These are phyloP conservation scores for Isatis tinctoria DNA, from an alignment of 345 rosid species.

Conservation along the genomic window DNA sequence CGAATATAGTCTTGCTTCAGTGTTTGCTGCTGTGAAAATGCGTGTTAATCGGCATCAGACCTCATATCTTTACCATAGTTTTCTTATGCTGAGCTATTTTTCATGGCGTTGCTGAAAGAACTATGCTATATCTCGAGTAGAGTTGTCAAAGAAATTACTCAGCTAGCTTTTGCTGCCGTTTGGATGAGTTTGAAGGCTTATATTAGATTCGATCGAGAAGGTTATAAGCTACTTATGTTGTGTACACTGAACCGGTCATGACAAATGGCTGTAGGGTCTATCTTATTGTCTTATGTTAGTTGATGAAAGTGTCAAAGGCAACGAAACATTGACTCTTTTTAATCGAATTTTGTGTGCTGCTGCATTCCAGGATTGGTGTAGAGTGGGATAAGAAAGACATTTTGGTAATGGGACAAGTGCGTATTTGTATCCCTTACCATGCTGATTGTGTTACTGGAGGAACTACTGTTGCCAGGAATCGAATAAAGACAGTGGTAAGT, in stretches of 20 bases:
- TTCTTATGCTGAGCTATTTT: not conserved
- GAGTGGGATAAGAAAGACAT: conserved; percentile 74
- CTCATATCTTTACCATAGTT: not conserved
- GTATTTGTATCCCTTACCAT: conserved; percentile 68
- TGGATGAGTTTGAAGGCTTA: not conserved
- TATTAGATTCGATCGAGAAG: not conserved
- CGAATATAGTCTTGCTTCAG: not conserved
- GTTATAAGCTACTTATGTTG: not conserved
- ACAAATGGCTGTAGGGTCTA: not conserved
- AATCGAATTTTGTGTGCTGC: not conserved
- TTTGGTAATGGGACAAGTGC: conserved; percentile 71
- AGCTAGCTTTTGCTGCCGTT: not conserved
- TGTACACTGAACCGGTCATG: not conserved
- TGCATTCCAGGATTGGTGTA: conserved; percentile 59
- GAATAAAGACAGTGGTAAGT: conserved; percentile 79
- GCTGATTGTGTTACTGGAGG: conserved; percentile 79
- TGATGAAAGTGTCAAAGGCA: not conserved
- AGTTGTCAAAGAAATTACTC: not conserved
- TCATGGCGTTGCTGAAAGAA: not conserved
- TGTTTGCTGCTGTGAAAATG: not conserved
- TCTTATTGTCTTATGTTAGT: not conserved
- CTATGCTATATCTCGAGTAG: not conserved
- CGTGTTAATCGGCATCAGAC: not conserved
- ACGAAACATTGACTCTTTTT: not conserved
- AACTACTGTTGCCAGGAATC: conserved; percentile 55